Evolutionary conservation across 2,329 filamentous ascomycete species (phyloP).

Genomic region (Calonectria pteridis): DNA sequence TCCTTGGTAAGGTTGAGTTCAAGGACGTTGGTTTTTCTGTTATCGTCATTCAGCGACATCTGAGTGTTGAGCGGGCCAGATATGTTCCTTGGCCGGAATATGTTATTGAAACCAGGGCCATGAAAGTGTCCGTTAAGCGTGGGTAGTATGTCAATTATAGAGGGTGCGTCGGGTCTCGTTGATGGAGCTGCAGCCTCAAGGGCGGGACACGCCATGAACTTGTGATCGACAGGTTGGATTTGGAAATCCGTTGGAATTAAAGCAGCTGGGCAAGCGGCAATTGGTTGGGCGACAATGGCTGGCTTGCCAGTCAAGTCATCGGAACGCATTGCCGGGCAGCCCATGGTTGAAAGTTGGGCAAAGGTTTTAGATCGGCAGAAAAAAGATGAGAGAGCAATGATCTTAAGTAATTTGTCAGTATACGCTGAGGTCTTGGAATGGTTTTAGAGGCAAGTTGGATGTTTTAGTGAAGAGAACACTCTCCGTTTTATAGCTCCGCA

Average conservation of each 20-base stretch:
- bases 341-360: not conserved
- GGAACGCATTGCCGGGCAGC: not conserved
- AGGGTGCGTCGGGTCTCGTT: not conserved
- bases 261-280: not conserved
- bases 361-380: not conserved
- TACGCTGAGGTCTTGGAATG: not conserved
- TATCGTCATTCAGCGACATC: constrained; percentile 26
- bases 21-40: constrained; percentile 47
- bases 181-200: not conserved
- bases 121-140: constrained; percentile 39
- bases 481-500: not conserved
- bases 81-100: constrained; percentile 51
- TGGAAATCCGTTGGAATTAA: not conserved
- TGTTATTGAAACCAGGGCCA: constrained; percentile 53
- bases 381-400: not conserved
- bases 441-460: not conserved
- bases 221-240: not conserved
- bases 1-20: constrained; percentile 56
- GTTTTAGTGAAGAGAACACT: not conserved
- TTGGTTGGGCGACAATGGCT: not conserved
- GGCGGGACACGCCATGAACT: not conserved
- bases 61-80: constrained; percentile 29
- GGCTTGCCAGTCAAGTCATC: not conserved
- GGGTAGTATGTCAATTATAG: not conserved
- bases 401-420: not conserved